A percentile compares a stretch with the other conserved stretches of the same genome.
Evolutionary conservation across 768 basidiomycete genomes (phyloP).

Genomic region (Suillus brevipes): DNA sequence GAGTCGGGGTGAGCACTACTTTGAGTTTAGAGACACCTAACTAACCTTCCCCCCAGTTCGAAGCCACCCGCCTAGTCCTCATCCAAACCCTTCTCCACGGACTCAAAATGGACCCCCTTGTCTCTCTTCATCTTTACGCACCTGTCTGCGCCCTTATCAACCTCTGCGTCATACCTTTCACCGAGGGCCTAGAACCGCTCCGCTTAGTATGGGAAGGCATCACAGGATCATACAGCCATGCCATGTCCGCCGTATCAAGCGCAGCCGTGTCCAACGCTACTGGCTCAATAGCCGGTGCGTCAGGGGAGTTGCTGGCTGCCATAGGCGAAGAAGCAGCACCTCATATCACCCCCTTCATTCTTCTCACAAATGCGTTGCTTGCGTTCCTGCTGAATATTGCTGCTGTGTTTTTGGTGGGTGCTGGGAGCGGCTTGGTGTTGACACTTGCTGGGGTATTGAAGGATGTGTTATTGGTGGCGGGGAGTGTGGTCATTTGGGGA

Average conservation of each 20-base stretch:
- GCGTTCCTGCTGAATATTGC: conserved; percentile 92
- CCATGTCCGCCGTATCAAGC: neutral
- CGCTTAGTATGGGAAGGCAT: conserved; percentile 18
- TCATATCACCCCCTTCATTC: conserved; percentile 61
- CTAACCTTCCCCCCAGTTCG: conserved; percentile 50
- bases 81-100: conserved; percentile 94
- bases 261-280: neutral
- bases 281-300: neutral
- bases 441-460: conserved; percentile 95
- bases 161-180: conserved; percentile 82
- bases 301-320: neutral
- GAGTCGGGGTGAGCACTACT: conserved; percentile 59
- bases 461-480: conserved; percentile 94
- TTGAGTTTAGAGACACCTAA: neutral
- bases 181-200: conserved; percentile 89
- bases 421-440: conserved; percentile 82
- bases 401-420: conserved; percentile 91
- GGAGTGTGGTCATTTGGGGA: conserved; percentile 86
- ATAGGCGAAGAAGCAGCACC: neutral
- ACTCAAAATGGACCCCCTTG: conserved; percentile 96
- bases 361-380: conserved; percentile 80
- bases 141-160: conserved; percentile 94
- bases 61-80: conserved; percentile 92
- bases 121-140: conserved; percentile 94
- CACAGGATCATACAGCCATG: conserved; percentile 22